Conservation (phyloP, 2,329 filamentous ascomycete species). For the Aspergillus nomiae region DNA sequence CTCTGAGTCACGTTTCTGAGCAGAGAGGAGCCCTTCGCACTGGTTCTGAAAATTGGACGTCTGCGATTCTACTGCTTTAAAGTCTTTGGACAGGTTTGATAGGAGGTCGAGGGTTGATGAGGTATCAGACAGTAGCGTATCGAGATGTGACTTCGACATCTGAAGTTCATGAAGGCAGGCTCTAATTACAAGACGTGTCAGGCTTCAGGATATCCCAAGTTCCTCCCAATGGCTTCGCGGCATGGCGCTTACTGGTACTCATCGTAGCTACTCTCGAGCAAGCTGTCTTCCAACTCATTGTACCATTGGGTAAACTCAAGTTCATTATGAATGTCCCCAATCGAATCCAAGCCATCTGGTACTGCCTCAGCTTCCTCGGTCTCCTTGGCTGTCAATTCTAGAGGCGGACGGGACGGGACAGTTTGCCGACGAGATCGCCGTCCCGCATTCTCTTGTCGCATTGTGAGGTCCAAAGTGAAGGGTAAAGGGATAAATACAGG, state of each 20-base stretch:
- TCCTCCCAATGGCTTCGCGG: background rate
- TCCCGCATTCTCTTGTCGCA: constrained; percentile 32
- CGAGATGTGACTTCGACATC: constrained; percentile 79
- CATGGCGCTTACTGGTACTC: constrained; percentile 69
- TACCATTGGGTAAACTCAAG: constrained; percentile 64
- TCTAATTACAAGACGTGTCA: constrained; percentile 42
- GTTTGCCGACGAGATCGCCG: constrained; percentile 41
- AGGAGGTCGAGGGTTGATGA: constrained; percentile 74
- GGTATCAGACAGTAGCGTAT: constrained; percentile 75
- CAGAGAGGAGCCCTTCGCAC: constrained; percentile 82
- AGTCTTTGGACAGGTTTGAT: constrained; percentile 78
- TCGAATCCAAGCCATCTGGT: constrained; percentile 16
- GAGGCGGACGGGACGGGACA: constrained; percentile 36
- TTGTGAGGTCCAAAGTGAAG: constrained; percentile 17
- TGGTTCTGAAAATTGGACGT: constrained; percentile 91
- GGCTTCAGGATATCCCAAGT: constrained; percentile 1
- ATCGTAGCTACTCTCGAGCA: constrained; percentile 80
- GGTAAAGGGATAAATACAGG: background rate
- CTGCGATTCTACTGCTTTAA: constrained; percentile 82
- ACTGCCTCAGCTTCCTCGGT: constrained; percentile 17
- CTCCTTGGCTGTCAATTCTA: constrained; percentile 29
- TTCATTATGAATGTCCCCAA: constrained; percentile 55
- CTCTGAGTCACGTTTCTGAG: constrained; percentile 76
- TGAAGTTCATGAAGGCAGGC: constrained; percentile 79
- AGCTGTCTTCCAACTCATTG: constrained; percentile 61